Evolutionary conservation across 805 yeast species (phyloP).

Genomic region (Candida peoriensis): DNA sequence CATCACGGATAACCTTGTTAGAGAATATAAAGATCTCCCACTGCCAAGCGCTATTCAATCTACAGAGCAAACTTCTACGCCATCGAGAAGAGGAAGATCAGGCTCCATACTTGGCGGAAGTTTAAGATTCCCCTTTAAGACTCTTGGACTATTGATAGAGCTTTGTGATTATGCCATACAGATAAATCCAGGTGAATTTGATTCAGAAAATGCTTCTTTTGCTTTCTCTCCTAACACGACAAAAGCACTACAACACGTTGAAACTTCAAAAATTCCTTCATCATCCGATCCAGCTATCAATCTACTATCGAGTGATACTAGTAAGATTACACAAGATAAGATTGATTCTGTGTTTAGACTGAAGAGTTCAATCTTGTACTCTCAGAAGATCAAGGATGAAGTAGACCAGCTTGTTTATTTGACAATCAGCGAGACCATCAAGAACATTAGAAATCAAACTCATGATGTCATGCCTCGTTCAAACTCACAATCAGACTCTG

Average conservation of each 20-base stretch:
- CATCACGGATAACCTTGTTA: constrained; percentile 5
- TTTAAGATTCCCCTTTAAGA: constrained; percentile 56
- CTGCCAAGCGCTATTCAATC: constrained; percentile 30
- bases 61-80: constrained; percentile 15
- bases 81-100: constrained; percentile 32
- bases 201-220: constrained; percentile 20
- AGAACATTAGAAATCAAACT: constrained; percentile 34
- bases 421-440: constrained; percentile 59
- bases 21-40: constrained; percentile 56
- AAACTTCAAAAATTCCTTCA: constrained; percentile 36
- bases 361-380: constrained; percentile 68
- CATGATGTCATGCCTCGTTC: constrained; percentile 11
- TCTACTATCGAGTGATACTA: constrained; percentile 63
- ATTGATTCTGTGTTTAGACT: constrained; percentile 65
- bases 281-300: constrained; percentile 62
- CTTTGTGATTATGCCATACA: constrained; percentile 70
- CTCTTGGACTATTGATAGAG: constrained; percentile 51
- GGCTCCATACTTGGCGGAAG: constrained; percentile 34
- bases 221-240: constrained; percentile 59
- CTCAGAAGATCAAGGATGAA: constrained; percentile 72
- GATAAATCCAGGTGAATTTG: constrained; percentile 67
- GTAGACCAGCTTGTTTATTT: constrained; percentile 64
- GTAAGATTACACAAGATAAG: constrained; percentile 53
- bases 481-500: constrained; percentile 6
- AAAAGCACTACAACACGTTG: constrained; percentile 43